Percentiles rank a stretch among this genome's conserved stretches.
These are phyloP conservation scores for Ustilago nuda DNA, from an alignment of 1,284 basidiomycete genomes.

Conservation along the genomic window DNA sequence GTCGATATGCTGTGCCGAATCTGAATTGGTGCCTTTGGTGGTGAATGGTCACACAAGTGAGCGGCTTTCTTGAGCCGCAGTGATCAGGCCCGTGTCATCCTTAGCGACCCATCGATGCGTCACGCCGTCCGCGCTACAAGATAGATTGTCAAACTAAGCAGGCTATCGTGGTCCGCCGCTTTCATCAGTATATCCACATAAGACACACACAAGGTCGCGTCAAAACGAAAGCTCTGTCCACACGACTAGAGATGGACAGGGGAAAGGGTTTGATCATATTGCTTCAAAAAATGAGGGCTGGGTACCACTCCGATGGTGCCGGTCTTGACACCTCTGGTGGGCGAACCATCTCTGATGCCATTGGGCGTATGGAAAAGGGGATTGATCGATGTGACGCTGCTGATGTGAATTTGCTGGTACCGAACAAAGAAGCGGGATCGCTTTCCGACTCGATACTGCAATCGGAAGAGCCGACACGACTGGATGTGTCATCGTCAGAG, in stretches of 20 bases:
- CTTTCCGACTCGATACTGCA: slow-evolving; percentile 2
- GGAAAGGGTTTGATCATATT: not conserved
- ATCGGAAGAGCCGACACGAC: slow-evolving; percentile 3
- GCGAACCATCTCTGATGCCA: slow-evolving; percentile 55
- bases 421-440: slow-evolving; percentile 16
- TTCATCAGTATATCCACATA: not conserved
- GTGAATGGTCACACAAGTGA: too few relatives aligned
- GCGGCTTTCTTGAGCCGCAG: too few relatives aligned
- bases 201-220: not conserved
- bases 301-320: slow-evolving; percentile 5
- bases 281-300: slow-evolving; percentile 7
- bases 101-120: too few relatives aligned
- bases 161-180: too few relatives aligned
- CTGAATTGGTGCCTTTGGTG: too few relatives aligned
- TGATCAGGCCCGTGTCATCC: too few relatives aligned
- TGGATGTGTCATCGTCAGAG: slow-evolving; percentile 2
- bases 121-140: too few relatives aligned
- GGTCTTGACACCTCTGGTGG: slow-evolving; percentile 30
- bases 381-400: slow-evolving; percentile 21
- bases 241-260: not conserved
- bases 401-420: not conserved
- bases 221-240: not conserved
- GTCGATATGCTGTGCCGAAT: too few relatives aligned
- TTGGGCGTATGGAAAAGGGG: slow-evolving; percentile 18
- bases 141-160: too few relatives aligned